These are phyloP conservation scores for Calonectria fujianensis DNA, from an alignment of 2,329 filamentous ascomycete species.

Conservation along the genomic window DNA sequence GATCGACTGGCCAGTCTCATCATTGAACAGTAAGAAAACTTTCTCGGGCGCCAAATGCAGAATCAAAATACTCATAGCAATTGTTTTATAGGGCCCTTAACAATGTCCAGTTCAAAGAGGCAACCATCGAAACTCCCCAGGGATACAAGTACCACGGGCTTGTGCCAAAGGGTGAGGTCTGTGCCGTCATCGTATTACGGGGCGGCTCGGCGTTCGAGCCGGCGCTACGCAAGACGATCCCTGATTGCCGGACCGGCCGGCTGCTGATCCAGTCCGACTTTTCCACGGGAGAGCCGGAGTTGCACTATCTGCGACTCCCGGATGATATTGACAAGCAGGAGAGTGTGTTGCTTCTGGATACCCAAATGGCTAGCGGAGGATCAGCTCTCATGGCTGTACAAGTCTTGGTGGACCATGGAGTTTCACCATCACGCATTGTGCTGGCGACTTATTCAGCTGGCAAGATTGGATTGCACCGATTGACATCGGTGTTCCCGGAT, in stretches of 20 bases:
- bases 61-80: slow-evolving; percentile 28
- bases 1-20: slow-evolving; percentile 90
- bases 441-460: slow-evolving; percentile 96
- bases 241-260: slow-evolving; percentile 92
- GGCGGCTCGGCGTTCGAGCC: slow-evolving; percentile 93
- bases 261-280: slow-evolving; percentile 93
- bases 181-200: slow-evolving; percentile 90
- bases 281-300: slow-evolving; percentile 90
- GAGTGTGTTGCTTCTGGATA: slow-evolving; percentile 90
- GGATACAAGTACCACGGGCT: slow-evolving; percentile 83
- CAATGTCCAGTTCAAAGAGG: slow-evolving; percentile 81
- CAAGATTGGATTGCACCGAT: slow-evolving; percentile 85
- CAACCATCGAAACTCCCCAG: slow-evolving; percentile 81
- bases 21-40: slow-evolving; percentile 79
- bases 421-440: slow-evolving; percentile 88
- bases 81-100: slow-evolving; percentile 78
- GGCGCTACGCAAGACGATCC: slow-evolving; percentile 91
- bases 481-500: slow-evolving; percentile 91
- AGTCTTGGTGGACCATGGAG: slow-evolving; percentile 95
- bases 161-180: slow-evolving; percentile 81
- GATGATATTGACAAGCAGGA: slow-evolving; percentile 83
- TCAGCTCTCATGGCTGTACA: slow-evolving; percentile 93
- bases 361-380: slow-evolving; percentile 95
- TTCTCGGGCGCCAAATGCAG: background rate
- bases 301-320: slow-evolving; percentile 91